A percentile compares a stretch with the other conserved stretches of the same genome.
phyloP scores from a whole-genome alignment of 805 yeast species.

The Saturnispora zaruensis region DNA sequence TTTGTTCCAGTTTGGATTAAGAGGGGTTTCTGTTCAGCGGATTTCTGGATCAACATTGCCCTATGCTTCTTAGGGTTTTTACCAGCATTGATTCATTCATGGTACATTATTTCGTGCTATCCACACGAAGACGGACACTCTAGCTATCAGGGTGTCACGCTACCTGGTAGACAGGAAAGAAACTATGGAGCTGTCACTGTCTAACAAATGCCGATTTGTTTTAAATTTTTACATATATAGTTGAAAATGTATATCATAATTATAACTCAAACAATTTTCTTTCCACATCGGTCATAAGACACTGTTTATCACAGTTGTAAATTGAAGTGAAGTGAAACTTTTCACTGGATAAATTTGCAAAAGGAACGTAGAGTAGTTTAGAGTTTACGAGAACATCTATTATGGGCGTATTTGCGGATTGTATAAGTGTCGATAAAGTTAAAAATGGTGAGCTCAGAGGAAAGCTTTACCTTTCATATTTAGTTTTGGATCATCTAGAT shows the following conservation, averaged over 20 bases:
- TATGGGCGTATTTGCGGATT: slow-evolving; percentile 1
- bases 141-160: slow-evolving; percentile 26
- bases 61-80: slow-evolving; percentile 62
- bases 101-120: slow-evolving; percentile 69
- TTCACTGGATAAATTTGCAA: too few relatives aligned
- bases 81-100: slow-evolving; percentile 71
- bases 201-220: background rate
- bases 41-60: slow-evolving; percentile 54
- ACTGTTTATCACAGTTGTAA: too few relatives aligned
- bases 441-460: background rate
- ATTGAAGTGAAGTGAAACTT: too few relatives aligned
- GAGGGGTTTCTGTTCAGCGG: slow-evolving; percentile 53
- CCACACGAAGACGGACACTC: slow-evolving; percentile 35
- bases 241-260: background rate
- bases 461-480: background rate
- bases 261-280: background rate
- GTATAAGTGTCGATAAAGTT: background rate
- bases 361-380: background rate
- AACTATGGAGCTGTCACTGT: slow-evolving; percentile 27
- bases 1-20: slow-evolving; percentile 65
- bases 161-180: slow-evolving; percentile 30
- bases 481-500: background rate
- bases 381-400: background rate
- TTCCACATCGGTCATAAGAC: too few relatives aligned
- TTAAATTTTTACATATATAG: background rate